A percentile compares a stretch with the other conserved stretches of the same genome.
Evolutionary conservation across 1,284 basidiomycete genomes (phyloP).

Genomic region (Takashimella koratensis): DNA sequence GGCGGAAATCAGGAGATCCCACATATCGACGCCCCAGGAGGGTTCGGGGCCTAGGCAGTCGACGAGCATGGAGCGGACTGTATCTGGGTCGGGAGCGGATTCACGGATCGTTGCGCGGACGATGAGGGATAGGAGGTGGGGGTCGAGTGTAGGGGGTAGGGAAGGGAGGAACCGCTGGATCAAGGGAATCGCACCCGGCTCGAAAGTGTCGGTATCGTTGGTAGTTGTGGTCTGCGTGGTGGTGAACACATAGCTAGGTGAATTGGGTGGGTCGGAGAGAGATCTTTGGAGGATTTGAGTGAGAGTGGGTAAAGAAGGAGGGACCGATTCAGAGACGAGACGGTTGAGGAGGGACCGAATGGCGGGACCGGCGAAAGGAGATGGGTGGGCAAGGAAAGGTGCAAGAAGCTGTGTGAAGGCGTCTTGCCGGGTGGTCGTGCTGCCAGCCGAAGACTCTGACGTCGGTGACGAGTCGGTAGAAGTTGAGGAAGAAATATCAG

Average conservation of each 20-base stretch:
- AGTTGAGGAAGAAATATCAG: not conserved
- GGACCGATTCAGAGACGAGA: not conserved
- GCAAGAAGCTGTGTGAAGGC: not conserved
- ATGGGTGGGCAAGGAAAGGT: not conserved
- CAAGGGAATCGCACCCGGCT: not conserved
- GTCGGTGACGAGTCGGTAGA: not conserved
- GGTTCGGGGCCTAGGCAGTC: constrained; percentile 11
- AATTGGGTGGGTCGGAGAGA: too few relatives aligned
- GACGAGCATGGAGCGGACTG: constrained; percentile 15
- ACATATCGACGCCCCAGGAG: constrained; percentile 11
- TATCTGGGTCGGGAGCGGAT: constrained; percentile 3
- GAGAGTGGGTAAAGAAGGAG: constrained; percentile 8
- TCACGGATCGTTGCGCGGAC: constrained; percentile 8
- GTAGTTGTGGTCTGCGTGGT: not conserved
- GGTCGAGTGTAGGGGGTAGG: constrained; percentile 5
- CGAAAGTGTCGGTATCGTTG: not conserved
- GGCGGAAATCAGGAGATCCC: constrained; percentile 12
- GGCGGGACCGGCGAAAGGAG: not conserved
- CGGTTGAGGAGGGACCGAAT: not conserved
- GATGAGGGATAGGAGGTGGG: not conserved
- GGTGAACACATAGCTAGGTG: too few relatives aligned
- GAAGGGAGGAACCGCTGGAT: constrained; percentile 14
- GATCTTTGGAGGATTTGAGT: constrained; percentile 11
- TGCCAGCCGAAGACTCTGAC: not conserved
- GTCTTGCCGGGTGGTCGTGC: not conserved